Base-by-base conservation (phyloP, 257 asterid species). In the Phtheirospermum japonicum region DNA sequence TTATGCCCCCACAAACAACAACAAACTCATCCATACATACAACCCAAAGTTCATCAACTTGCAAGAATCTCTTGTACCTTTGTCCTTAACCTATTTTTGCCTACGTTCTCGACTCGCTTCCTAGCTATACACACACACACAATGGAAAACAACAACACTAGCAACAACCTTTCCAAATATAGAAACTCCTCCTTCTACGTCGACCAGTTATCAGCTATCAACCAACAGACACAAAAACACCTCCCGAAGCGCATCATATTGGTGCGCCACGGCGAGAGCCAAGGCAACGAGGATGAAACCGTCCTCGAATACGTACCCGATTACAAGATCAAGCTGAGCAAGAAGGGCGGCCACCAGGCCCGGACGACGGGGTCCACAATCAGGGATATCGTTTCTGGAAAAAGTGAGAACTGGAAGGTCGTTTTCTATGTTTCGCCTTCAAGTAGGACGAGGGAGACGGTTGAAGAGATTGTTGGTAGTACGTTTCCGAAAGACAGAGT, bases 221-320 rank as follows among this genome's bases (percentile, higher is more conserved):
- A 23, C 28, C 28, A 23, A 23, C 28, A 11, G 2, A 37, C 13
- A 13, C 45, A 37, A 7, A 37, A 42, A 14, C 49, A 13, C 55
- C 59, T 77, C 7, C 83, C 86, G 0, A 61, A 71, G 79, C 79
- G 86, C 60, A 77, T 80, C 42, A 80, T 80, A 37, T 66, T 80
- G 53, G 79, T 80, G 7, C 77, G 86, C 33, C 86, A 81, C 17
- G 83, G 86, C 6, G 83, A 81, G 40, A 77, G 75, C 23, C 68
- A 69, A 40, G 83, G 51, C 2, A 77, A 81, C 36, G 66, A 43
- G 61, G 74, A 77, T 19, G 83, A 73, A 0, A 51, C 26, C 0
- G 67, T 81, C 9, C 75, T 77, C 6, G 71, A 71, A 23, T 39
- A 45, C 50, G 65, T 73, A 0, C 80, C 86, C 0, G 76, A 81